Evolutionary conservation across 1,284 basidiomycete genomes (phyloP).

Genomic region (Phellinidium pouzarii): DNA sequence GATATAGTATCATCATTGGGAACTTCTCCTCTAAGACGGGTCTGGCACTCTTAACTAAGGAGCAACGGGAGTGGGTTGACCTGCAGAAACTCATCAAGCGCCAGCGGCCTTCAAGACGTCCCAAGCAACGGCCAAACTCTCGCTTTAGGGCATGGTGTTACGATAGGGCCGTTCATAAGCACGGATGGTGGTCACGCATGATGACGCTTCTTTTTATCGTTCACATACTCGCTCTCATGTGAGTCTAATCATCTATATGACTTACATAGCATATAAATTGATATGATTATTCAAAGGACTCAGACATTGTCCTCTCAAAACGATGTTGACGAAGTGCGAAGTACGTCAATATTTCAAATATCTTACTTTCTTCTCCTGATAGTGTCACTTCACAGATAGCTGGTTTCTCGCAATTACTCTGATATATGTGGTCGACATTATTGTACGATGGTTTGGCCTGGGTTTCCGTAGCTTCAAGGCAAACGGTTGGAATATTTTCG

Average conservation of each 20-base stretch:
- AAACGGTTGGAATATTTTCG: conserved; percentile 93
- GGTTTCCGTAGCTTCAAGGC: conserved; percentile 80
- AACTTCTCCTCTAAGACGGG: conserved; percentile 89
- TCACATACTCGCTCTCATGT: conserved; percentile 88
- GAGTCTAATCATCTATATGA: conserved; percentile 26
- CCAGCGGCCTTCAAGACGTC: conserved; percentile 82
- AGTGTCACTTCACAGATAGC: conserved; percentile 42
- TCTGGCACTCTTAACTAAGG: conserved; percentile 74
- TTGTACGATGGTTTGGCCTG: conserved; percentile 76
- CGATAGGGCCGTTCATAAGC: conserved; percentile 84
- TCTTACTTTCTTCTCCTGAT: not conserved
- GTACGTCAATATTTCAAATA: conserved; percentile 36
- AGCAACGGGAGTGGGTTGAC: conserved; percentile 96
- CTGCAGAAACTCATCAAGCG: conserved; percentile 83
- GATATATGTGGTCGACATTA: conserved; percentile 75
- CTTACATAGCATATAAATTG: not conserved
- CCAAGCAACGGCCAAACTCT: conserved; percentile 52
- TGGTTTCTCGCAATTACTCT: conserved; percentile 75
- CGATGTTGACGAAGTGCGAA: conserved; percentile 56
- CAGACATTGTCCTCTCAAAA: conserved; percentile 64
- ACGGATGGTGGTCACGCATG: conserved; percentile 87
- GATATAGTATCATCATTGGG: conserved; percentile 82
- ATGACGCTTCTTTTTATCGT: conserved; percentile 81
- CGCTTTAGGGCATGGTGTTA: conserved; percentile 81
- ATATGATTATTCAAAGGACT: conserved; percentile 49